Base-by-base conservation (phyloP, 495 filamentous ascomycete genomes). In the Lindgomyces ingoldianus region DNA sequence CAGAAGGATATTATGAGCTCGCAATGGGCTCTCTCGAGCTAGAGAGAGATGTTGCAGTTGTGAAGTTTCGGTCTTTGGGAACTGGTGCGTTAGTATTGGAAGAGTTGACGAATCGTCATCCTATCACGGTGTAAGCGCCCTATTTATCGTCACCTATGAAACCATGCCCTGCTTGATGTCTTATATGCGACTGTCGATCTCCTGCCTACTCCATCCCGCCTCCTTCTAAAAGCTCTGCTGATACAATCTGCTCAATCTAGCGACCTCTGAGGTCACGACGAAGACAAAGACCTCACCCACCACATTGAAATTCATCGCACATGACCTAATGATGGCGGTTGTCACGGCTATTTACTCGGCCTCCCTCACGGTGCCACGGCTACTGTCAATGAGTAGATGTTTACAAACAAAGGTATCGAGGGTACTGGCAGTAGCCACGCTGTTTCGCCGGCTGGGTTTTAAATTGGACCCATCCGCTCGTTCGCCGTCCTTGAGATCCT, bases 401-500 rank as follows among this genome's bases (percentile, higher is more conserved):
- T 60, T 36, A 46, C 36, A 9, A 57, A 57, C 25, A 9, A 9
- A 57, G n/a, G n/a, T n/a, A n/a, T n/a, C n/a, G n/a, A n/a, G n/a
- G n/a, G n/a, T n/a, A n/a, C n/a, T n/a, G n/a, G n/a, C n/a, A n/a
- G n/a, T n/a, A n/a, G n/a, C n/a, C n/a, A n/a, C n/a, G n/a, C n/a
- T n/a, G n/a, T n/a, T n/a, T n/a, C n/a, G n/a, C 33, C 33, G 33
- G 33, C 6, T 39, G 14, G 33, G 21, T 22, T 59, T n/a, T 42
- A 26, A 19, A 53, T 65, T 22, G 62, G 62, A 1, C 56, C 62
- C 16, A 27, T 65, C 42, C 24, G 53, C n/a, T n/a, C 14, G 27
- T 65, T 65, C 47, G 58, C 29, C 18, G 46, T 53, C 21, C 52
- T 65, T 55, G 55, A 65, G 22, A 1, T 59, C 12, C 36, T 42